A percentile compares a stretch with the other conserved stretches of the same genome.
Conservation (phyloP, 495 filamentous ascomycete genomes). For the Trichocladium antarcticum region DNA sequence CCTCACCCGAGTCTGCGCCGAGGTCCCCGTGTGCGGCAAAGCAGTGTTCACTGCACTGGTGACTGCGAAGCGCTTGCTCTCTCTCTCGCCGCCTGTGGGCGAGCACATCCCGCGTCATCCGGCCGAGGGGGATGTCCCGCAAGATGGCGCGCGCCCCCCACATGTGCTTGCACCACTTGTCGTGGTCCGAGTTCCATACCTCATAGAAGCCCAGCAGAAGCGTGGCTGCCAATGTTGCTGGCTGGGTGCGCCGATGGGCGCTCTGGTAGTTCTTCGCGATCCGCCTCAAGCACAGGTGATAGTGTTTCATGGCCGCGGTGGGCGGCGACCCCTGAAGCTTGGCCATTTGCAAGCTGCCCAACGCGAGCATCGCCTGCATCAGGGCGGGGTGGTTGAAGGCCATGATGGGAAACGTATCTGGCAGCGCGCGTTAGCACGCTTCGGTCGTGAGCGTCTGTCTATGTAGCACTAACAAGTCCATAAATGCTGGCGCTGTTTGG, state of each 20-base stretch:
- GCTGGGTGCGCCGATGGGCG: slow-evolving; percentile 56
- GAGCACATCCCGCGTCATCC: slow-evolving; percentile 56
- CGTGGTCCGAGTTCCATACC: slow-evolving; percentile 86
- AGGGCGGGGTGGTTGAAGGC: slow-evolving; percentile 75
- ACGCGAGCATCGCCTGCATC: slow-evolving; percentile 82
- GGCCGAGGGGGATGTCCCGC: slow-evolving; percentile 66
- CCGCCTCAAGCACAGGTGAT: slow-evolving; percentile 71
- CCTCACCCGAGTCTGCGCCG: slow-evolving; percentile 16
- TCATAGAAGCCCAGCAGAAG: slow-evolving; percentile 89
- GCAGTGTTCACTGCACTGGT: slow-evolving; percentile 13
- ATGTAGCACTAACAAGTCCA: slow-evolving; percentile 55
- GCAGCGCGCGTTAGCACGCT: background rate
- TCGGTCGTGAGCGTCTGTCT: too few species aligned
- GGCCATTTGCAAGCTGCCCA: slow-evolving; percentile 81
- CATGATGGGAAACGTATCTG: slow-evolving; percentile 70
- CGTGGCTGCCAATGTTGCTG: slow-evolving; percentile 77
- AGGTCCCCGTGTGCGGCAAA: slow-evolving; percentile 12
- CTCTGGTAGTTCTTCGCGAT: slow-evolving; percentile 64
- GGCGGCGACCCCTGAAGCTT: slow-evolving; percentile 60
- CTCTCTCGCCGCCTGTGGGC: slow-evolving; percentile 40
- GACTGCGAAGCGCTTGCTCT: slow-evolving; percentile 19
- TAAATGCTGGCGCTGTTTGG: slow-evolving; percentile 60
- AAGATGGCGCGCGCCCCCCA: slow-evolving; percentile 74
- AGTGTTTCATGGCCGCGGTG: slow-evolving; percentile 81
- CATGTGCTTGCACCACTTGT: slow-evolving; percentile 90